Evolutionary conservation across 306 rosid genomes (phyloP), one percentile per base, ranked within the genome.

Genomic region (Lathyrus sativus): DNA sequence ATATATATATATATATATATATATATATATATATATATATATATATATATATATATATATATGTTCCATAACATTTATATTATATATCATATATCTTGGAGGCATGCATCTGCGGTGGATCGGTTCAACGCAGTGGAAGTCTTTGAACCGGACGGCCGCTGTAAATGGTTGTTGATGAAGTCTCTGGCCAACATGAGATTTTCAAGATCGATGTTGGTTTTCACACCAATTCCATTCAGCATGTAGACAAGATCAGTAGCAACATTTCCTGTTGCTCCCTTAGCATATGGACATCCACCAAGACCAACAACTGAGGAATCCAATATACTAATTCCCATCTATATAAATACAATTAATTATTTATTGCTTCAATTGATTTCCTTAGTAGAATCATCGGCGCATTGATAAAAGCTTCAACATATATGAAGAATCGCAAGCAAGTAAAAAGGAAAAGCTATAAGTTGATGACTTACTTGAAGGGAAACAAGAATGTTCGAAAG

Each of bases 221-320:
- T 74, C 11, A 92, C 82, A 69, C 96, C 96, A 46, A 89, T 84
- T 5, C 92, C 98, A 65, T 80, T 79, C 68, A 89, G 86, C 98
- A 86, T 86, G 87, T 92, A 92, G 31, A 92, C 88, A 29, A 92
- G 96, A 77, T 89, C 98, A 24, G 91, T 88, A 12, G 96, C 89
- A 35, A 89, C 91, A 42, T 91, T 88, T 57, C 81, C 77, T 46
- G 81, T 56, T 45, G 81, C 81, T 9, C 77, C 81, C 42, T 77
- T 71, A 1, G 81, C 81, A 77, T 77, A 77, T 46, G 77, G 77
- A 57, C 77, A 71, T 24, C 81, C 81, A 28, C 77, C 81, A 24
- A 77, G 81, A 29, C 81, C 81, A 5, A 64, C 53, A 48, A 77
- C 72, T 3, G 81, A 77, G 9, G 81, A 77, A 77, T 77, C 81